Conservation (phyloP, 208 protist genomes). For the Trypanosoma mega region DNA sequence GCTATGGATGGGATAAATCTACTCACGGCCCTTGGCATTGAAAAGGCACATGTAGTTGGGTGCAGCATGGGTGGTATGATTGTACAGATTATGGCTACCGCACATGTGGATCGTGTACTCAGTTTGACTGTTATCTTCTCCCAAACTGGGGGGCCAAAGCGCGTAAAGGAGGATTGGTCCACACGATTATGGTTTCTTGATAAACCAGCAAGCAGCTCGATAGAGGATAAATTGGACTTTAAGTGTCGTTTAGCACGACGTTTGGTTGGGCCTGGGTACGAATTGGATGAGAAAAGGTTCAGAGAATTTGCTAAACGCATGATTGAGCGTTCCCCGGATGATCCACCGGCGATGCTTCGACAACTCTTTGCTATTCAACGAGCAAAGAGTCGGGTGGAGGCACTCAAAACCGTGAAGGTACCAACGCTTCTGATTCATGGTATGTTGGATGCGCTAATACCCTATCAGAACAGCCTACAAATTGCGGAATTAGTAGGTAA, state of each 20-base stretch:
- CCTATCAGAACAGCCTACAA: conserved; percentile 54
- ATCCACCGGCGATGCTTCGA: conserved; percentile 34
- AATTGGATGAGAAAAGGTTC: conserved; percentile 16
- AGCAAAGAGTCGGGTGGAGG: conserved; percentile 43
- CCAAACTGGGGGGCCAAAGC: conserved; percentile 40
- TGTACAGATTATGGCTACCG: conserved; percentile 65
- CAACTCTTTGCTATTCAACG: conserved; percentile 65
- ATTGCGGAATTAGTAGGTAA: conserved; percentile 42
- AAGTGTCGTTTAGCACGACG: conserved; percentile 43
- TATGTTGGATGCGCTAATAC: conserved; percentile 55
- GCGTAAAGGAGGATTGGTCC: not conserved
- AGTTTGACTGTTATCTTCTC: conserved; percentile 65
- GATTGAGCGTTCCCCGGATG: conserved; percentile 32
- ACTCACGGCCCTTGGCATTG: conserved; percentile 48
- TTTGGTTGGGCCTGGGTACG: conserved; percentile 41
- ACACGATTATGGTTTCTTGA: conserved; percentile 31
- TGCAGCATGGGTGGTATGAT: conserved; percentile 84
- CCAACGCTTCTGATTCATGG: conserved; percentile 72
- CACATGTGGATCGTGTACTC: conserved; percentile 48
- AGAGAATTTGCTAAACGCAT: conserved; percentile 21
- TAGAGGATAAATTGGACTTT: conserved; percentile 43
- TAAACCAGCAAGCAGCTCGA: conserved; percentile 37
- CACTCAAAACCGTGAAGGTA: conserved; percentile 34
- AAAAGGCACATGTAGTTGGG: conserved; percentile 64
- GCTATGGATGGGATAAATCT: conserved; percentile 62